phyloP scores from a whole-genome alignment of 2,329 filamentous ascomycete species.

The Aureobasidium subglaciale region DNA sequence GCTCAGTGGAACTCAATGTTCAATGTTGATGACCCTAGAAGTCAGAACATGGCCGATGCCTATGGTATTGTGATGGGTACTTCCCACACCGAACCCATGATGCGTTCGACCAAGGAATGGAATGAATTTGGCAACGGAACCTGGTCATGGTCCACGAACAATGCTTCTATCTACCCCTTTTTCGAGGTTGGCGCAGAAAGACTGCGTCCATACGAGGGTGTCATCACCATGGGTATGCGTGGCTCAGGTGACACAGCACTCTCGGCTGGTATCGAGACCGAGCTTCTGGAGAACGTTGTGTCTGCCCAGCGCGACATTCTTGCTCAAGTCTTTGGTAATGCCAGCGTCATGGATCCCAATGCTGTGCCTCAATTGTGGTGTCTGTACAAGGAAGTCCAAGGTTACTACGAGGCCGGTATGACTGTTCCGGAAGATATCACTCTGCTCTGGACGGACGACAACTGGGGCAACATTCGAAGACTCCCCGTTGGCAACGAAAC shows the following conservation, averaged over 20 bases:
- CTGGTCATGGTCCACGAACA: slow-evolving; percentile 66
- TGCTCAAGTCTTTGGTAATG: slow-evolving; percentile 46
- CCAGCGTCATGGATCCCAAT: slow-evolving; percentile 41
- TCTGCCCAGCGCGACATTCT: slow-evolving; percentile 53
- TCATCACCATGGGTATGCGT: slow-evolving; percentile 63
- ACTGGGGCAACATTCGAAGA: slow-evolving; percentile 59
- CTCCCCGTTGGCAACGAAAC: slow-evolving; percentile 56
- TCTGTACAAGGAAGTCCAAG: slow-evolving; percentile 67
- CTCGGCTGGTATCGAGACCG: slow-evolving; percentile 50
- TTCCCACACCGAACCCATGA: slow-evolving; percentile 67
- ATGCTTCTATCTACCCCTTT: slow-evolving; percentile 59
- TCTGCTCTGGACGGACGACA: slow-evolving; percentile 63
- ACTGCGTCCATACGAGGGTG: slow-evolving; percentile 57
- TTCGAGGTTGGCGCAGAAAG: slow-evolving; percentile 60
- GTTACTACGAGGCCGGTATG: slow-evolving; percentile 60
- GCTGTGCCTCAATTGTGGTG: slow-evolving; percentile 64
- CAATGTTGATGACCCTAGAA: slow-evolving; percentile 61
- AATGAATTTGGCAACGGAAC: slow-evolving; percentile 45
- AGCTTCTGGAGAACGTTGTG: slow-evolving; percentile 55
- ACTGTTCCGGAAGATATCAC: slow-evolving; percentile 59
- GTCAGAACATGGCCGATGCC: slow-evolving; percentile 63
- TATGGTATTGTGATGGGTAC: slow-evolving; percentile 67
- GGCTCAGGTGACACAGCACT: slow-evolving; percentile 61
- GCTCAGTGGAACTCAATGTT: slow-evolving; percentile 63
- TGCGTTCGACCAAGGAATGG: slow-evolving; percentile 49